Evolutionary conservation across 2,329 filamentous ascomycete species (phyloP), one percentile per base, ranked within the genome.

Genomic region (Helicocarpus griseus): DNA sequence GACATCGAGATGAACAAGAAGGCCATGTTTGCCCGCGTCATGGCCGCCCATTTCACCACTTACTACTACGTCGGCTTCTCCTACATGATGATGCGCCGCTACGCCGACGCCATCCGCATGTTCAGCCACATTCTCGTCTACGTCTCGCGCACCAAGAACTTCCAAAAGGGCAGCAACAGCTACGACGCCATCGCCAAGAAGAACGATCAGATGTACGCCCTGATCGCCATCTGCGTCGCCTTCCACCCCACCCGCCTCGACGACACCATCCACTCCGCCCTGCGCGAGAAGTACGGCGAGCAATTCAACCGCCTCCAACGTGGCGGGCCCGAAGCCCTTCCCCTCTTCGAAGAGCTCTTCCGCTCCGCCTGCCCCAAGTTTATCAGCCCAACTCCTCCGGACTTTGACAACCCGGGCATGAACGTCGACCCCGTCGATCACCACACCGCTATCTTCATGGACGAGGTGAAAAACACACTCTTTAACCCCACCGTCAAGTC

Each of bases 61-160:
- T 98, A 97, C 82, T 98, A 98, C 83, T 97, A 97, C 71, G 91
- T 98, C 57, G 93, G 93, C 62, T 98, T 98, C 83, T 95, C 89
- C 61, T 98, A 98, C 85, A 97, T 98, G 91, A 98, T 98, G 93
- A 95, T 97, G 88, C 89, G 93, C 76, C 88, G 93, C 69, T 98
- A 98, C 71, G 88, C 89, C 73, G 93, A 98, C 73, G 93, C 93
- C 71, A 96, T 98, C 76, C 89, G 91, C 80, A 95, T 96, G 86
- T 98, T 98, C 83, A 95, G 88, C 79, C 93, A 98, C 81, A 98
- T 98, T 73, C 83, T 98, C 63, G 86, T 98, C 75, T 98, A 97
- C 75, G 90, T 98, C 60, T 95, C 89, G 61, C 81, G 93, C 65
- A 98, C 93, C 68, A 98, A 98, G 87, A 97, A 97, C 80, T 97